Evolutionary conservation across 2,329 filamentous ascomycete genomes (phyloP), one percentile per base, ranked within the genome.

Genomic region (Cladosporium sp.): DNA sequence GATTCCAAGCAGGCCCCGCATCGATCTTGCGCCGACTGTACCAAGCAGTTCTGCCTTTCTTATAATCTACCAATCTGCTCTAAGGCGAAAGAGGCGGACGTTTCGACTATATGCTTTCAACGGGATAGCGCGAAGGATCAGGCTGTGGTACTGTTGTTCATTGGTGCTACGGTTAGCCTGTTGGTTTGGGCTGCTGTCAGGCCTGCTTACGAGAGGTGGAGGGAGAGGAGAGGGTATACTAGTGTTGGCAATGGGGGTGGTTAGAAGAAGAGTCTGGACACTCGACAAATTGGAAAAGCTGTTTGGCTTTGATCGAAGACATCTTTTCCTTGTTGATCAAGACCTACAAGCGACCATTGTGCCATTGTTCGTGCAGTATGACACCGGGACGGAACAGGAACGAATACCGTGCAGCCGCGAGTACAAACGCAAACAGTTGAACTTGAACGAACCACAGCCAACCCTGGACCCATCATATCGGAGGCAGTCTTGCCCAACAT

Each of bases 121-220:
- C 71, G 83, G 49, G 83, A 86, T 62, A 84, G 80, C n/a, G 72
- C 76, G 15, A 85, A 85, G 61, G 83, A 86, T 57, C 73, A 84
- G 62, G 75, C 78, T 1, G 79, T 86, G 2, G 82, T 86, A 2
- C 78, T 80, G 52, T 76, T 84, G 20, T 86, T 86, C 61, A 83
- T 86, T 36, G 69, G 81, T 52, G 78, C 80, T 25, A 85, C 82
- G 2, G 73, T 77, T 7, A 77, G 79, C 4, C 62, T 86, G 55
- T 66, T 85, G 55, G 69, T 71, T 2, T 85, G 81, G 74, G 82
- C 83, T 2, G 72, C 73, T 5, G 62, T 82, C 13, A 76, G 78
- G 62, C 82, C 82, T 1, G 83, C 76, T 73, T 71, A 81, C 22
- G 72, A 78, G 57, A 74, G 72, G 55, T 81, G 77, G 72, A 43